These are phyloP conservation scores for Pseudopyricularia cyperi DNA, from an alignment of 2,329 filamentous ascomycete species.

Conservation along the genomic window DNA sequence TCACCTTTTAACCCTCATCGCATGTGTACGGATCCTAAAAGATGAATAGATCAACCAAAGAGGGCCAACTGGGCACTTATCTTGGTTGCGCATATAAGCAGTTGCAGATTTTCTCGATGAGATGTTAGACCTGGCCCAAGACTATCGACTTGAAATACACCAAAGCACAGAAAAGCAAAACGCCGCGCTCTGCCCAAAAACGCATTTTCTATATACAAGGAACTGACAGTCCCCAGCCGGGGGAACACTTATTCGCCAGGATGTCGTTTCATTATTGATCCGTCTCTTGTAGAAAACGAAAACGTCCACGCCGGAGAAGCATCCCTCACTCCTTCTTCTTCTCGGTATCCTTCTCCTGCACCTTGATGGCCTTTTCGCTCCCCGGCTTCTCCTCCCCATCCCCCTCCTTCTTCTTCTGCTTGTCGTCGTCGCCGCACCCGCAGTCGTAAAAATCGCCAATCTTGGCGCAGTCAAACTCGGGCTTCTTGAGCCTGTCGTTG, in stretches of 20 bases:
- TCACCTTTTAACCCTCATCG: no score
- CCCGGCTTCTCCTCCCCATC: slow-evolving; percentile 6
- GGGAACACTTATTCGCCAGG: background rate
- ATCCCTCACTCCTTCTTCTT: slow-evolving; percentile 1
- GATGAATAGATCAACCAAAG: no score
- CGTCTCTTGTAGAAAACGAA: background rate
- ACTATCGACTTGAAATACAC: background rate
- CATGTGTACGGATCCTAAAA: no score
- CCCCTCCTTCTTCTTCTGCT: slow-evolving; percentile 22
- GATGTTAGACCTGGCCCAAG: no score
- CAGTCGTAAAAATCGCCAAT: slow-evolving; percentile 63
- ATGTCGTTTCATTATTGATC: background rate
- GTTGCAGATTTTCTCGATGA: no score
- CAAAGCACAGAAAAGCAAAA: background rate
- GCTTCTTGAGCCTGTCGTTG: slow-evolving; percentile 49
- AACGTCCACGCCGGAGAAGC: background rate
- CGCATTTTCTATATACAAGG: background rate
- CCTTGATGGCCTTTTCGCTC: slow-evolving; percentile 13
- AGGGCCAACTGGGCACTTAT: no score
- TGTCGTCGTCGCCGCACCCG: slow-evolving; percentile 53
- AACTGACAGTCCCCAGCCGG: background rate
- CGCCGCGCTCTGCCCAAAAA: background rate
- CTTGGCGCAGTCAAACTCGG: slow-evolving; percentile 50
- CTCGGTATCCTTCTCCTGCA: slow-evolving; percentile 9
- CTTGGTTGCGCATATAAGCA: no score